phyloP scores from a whole-genome alignment of 228 moss, liverwort and hornwort genomes.

The Sphagnum fallax region DNA sequence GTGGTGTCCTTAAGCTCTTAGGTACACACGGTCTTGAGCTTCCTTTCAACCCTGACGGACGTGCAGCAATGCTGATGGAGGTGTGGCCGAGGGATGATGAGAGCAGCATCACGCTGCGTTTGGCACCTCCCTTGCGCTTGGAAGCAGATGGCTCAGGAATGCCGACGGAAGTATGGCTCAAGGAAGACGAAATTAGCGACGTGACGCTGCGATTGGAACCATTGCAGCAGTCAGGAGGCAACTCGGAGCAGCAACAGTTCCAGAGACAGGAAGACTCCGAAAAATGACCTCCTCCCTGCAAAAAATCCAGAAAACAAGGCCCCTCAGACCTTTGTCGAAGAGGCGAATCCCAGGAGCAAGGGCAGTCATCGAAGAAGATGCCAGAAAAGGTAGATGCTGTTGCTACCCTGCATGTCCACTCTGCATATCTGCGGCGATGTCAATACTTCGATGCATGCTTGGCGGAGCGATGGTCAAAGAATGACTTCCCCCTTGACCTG shows the following conservation, averaged over 20 bases:
- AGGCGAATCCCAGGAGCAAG: constrained; percentile 41
- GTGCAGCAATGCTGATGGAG: constrained; percentile 34
- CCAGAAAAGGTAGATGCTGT: constrained; percentile 24
- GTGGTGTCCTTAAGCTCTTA: too few species aligned
- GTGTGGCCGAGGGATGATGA: constrained; percentile 53
- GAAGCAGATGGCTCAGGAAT: constrained; percentile 37
- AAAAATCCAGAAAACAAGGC: constrained; percentile 35
- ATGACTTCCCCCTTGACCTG: constrained; percentile 36
- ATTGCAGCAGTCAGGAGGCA: constrained; percentile 4
- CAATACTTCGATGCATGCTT: constrained; percentile 41
- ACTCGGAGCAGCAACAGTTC: constrained; percentile 11
- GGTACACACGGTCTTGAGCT: too few species aligned
- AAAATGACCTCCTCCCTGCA: constrained; percentile 20
- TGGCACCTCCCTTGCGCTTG: constrained; percentile 40
- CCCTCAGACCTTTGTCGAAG: constrained; percentile 2
- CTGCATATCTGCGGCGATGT: constrained; percentile 33
- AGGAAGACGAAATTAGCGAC: constrained; percentile 38
- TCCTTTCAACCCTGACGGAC: too few species aligned
- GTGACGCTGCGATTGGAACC: constrained; percentile 37
- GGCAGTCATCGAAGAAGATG: constrained; percentile 34
- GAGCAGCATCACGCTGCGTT: constrained; percentile 45
- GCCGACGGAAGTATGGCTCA: constrained; percentile 44
- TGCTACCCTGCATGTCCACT: constrained; percentile 42
- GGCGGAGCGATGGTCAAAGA: constrained; percentile 42
- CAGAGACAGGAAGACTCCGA: constrained; percentile 27